Conservation (phyloP, 768 basidiomycete genomes). For the Phaeotremella fagi region DNA sequence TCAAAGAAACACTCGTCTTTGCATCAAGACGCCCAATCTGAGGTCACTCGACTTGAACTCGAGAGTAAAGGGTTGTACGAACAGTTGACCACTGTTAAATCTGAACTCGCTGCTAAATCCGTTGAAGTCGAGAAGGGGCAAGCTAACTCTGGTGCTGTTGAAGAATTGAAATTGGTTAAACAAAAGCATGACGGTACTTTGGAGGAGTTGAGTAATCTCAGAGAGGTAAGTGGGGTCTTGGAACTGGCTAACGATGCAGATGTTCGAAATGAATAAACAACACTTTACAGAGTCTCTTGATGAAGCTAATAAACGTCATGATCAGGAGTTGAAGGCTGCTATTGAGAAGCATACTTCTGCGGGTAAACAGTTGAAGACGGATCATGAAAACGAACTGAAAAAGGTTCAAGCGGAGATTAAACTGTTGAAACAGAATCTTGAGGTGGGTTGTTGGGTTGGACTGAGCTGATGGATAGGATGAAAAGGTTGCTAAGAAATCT, state of each 20-base stretch:
- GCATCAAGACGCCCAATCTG: too few species aligned
- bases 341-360: constrained; percentile 6
- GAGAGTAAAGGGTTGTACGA: not conserved
- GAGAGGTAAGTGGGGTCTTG: constrained; percentile 13
- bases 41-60: not conserved
- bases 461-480: constrained; percentile 7
- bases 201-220: constrained; percentile 27
- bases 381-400: constrained; percentile 7
- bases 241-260: constrained; percentile 9
- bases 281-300: constrained; percentile 25
- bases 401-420: constrained; percentile 11
- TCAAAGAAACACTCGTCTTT: too few species aligned
- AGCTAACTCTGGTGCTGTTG: constrained; percentile 8
- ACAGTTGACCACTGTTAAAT: too few species aligned
- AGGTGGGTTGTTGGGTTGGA: constrained; percentile 18
- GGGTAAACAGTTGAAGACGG: not conserved
- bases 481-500: constrained; percentile 18
- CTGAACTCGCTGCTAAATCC: not conserved
- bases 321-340: not conserved
- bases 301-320: constrained; percentile 17
- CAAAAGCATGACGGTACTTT: constrained; percentile 15
- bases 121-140: constrained; percentile 7
- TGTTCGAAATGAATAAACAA: constrained; percentile 37
- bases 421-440: constrained; percentile 5
- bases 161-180: constrained; percentile 11